phyloP scores from a whole-genome alignment of 169 alveolate genomes.

The Eimeria falciformis region DNA sequence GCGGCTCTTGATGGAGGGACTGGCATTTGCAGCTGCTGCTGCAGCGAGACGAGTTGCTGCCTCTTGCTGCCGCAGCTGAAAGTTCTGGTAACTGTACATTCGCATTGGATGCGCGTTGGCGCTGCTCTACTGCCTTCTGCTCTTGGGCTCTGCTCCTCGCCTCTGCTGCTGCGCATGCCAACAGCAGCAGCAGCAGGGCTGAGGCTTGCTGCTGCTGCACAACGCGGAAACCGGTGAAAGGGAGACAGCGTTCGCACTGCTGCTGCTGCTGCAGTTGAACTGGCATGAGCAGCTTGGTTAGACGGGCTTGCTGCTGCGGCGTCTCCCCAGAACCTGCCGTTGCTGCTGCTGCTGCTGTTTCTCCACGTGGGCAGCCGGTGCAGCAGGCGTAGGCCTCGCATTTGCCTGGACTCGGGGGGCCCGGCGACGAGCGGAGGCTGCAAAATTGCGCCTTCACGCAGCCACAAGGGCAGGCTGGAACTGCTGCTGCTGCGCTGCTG shows the following conservation, averaged over 20 bases:
- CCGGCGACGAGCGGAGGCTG: neutral
- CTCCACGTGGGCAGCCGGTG: conserved; percentile 42
- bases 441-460: neutral
- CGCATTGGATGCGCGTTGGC: neutral
- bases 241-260: neutral
- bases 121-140: conserved; percentile 50
- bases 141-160: conserved; percentile 27
- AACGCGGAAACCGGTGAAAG: conserved; percentile 1
- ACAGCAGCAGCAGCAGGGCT: conserved; percentile 24
- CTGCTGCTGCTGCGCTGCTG: conserved; percentile 52
- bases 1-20: conserved; percentile 8
- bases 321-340: conserved; percentile 60
- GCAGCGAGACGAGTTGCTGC: conserved; percentile 53
- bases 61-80: conserved; percentile 57
- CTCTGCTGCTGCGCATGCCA: conserved; percentile 13
- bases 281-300: conserved; percentile 14
- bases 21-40: conserved; percentile 60
- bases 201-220: conserved; percentile 3
- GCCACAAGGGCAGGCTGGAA: neutral
- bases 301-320: neutral
- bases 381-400: neutral
- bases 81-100: neutral
- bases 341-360: conserved; percentile 59
- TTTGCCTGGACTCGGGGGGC: neutral
- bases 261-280: too few species aligned